Evolutionary conservation across 176 grass and related monocot species (phyloP).

Genomic region (Tillandsia fasciculata): DNA sequence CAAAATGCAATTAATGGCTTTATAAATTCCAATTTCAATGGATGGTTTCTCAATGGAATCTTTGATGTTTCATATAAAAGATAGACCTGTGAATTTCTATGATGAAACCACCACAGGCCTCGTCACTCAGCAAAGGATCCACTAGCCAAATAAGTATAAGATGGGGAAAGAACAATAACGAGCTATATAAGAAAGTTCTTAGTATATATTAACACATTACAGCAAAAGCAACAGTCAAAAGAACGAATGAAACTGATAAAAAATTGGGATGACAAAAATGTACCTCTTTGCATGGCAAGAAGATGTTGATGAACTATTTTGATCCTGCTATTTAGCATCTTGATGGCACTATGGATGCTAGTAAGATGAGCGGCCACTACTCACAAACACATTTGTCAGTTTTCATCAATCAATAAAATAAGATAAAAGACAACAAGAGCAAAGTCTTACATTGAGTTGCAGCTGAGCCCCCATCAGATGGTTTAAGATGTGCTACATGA

Average conservation of each 20-base stretch:
- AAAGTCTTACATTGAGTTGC: slow-evolving; percentile 85
- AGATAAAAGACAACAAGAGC: slow-evolving; percentile 12
- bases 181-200: no score
- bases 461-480: slow-evolving; percentile 95
- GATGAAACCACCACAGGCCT: no score
- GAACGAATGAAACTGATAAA: not conserved
- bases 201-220: no score
- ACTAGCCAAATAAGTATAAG: no score
- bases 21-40: no score
- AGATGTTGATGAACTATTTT: slow-evolving; percentile 91
- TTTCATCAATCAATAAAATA: slow-evolving; percentile 7
- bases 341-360: slow-evolving; percentile 97
- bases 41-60: no score
- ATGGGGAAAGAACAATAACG: no score
- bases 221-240: not conserved
- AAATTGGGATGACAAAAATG: not conserved
- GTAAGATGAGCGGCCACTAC: slow-evolving; percentile 99
- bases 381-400: slow-evolving; percentile 31
- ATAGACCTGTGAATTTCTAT: no score
- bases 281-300: slow-evolving; percentile 84
- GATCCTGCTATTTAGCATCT: slow-evolving; percentile 97
- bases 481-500: slow-evolving; percentile 98
- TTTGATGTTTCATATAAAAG: no score
- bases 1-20: no score
- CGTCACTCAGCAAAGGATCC: no score